Percentiles rank a stretch among this genome's conserved stretches.
phyloP scores from a whole-genome alignment of 1,139 yeast species.

The Hyphopichia burtonii region DNA sequence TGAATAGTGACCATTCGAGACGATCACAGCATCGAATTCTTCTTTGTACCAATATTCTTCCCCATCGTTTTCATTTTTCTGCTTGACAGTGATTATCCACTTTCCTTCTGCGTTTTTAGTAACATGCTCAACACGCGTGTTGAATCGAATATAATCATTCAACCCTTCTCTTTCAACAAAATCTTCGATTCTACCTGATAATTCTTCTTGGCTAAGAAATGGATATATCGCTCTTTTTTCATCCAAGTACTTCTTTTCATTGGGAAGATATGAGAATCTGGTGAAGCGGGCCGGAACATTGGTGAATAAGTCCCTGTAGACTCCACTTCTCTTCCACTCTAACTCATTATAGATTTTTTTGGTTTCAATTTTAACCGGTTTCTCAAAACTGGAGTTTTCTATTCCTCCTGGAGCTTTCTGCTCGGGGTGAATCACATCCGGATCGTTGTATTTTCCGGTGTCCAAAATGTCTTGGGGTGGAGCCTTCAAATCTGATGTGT shows the following conservation, averaged over 20 bases:
- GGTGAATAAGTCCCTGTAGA: slow-evolving; percentile 44
- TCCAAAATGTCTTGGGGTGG: slow-evolving; percentile 31
- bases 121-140: slow-evolving; percentile 40
- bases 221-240: slow-evolving; percentile 31
- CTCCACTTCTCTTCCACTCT: slow-evolving; percentile 43
- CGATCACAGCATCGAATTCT: slow-evolving; percentile 48
- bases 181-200: slow-evolving; percentile 26
- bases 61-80: slow-evolving; percentile 15
- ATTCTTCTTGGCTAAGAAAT: slow-evolving; percentile 40
- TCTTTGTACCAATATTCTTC: slow-evolving; percentile 38
- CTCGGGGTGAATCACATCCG: slow-evolving; percentile 24
- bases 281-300: slow-evolving; percentile 46
- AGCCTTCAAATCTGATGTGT: slow-evolving; percentile 21
- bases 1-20: slow-evolving; percentile 57
- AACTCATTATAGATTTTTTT: slow-evolving; percentile 15
- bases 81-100: slow-evolving; percentile 46
- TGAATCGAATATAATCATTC: slow-evolving; percentile 31
- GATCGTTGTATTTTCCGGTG: slow-evolving; percentile 25
- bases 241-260: slow-evolving; percentile 26
- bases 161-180: slow-evolving; percentile 31
- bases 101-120: slow-evolving; percentile 25
- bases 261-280: slow-evolving; percentile 39
- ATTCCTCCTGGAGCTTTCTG: slow-evolving; percentile 17
- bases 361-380: slow-evolving; percentile 15
- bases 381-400: slow-evolving; percentile 11